These are phyloP conservation scores for Suillus sp. DNA, from an alignment of 768 basidiomycete species.

Conservation along the genomic window DNA sequence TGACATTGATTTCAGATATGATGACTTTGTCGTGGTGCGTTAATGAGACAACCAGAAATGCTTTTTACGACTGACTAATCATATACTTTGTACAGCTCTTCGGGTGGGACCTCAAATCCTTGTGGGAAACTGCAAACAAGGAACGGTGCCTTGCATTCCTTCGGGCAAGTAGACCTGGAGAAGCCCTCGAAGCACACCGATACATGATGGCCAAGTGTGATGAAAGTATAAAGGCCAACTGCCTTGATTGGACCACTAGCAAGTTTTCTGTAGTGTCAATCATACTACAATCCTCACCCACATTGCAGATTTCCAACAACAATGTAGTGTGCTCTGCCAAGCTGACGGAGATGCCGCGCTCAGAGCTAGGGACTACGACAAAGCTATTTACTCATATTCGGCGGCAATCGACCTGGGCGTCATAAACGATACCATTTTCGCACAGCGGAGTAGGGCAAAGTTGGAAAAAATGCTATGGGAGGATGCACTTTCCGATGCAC, in stretches of 20 bases:
- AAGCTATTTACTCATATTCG: neutral
- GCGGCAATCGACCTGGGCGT: neutral
- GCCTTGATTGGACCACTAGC: neutral
- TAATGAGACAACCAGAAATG: neutral
- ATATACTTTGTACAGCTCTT: neutral
- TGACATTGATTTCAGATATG: neutral
- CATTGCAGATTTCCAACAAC: neutral
- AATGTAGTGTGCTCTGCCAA: neutral
- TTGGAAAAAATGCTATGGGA: neutral
- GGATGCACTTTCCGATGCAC: neutral
- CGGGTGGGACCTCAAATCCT: neutral
- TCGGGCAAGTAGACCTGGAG: neutral
- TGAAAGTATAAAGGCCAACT: neutral
- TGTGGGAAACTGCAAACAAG: neutral
- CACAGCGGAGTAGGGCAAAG: too few species aligned
- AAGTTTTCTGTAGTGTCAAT: neutral
- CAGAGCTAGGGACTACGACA: neutral
- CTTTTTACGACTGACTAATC: too few species aligned
- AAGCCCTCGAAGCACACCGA: neutral
- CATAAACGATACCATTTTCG: neutral
- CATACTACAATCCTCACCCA: neutral
- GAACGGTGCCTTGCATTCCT: neutral
- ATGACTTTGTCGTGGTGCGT: neutral
- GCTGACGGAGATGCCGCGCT: neutral
- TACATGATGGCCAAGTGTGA: neutral